Conservation (phyloP, 148 eudicot species). For the Rhododendron williamsianum region DNA sequence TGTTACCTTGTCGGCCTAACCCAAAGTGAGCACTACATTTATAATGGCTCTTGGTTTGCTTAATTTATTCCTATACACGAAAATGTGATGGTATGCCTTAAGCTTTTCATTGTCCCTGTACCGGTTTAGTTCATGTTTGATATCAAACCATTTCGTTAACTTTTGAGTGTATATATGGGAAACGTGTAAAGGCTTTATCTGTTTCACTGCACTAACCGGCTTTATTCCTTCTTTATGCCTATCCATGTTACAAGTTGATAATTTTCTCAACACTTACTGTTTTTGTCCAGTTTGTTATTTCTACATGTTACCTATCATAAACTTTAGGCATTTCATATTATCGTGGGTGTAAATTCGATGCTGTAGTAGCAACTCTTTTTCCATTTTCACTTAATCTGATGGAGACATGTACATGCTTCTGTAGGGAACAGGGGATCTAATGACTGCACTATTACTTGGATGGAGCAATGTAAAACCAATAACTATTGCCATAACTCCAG, state of each 20-base stretch:
- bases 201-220: too few relatives aligned
- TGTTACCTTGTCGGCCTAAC: not conserved
- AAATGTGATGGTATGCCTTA: not conserved
- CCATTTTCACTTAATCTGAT: not conserved
- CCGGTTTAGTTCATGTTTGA: too few relatives aligned
- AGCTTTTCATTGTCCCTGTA: not conserved
- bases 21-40: not conserved
- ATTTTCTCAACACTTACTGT: not conserved
- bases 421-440: slow-evolving; percentile 96
- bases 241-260: not conserved
- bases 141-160: too few relatives aligned
- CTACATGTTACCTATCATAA: not conserved
- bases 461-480: slow-evolving; percentile 84
- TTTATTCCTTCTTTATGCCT: not conserved
- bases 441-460: slow-evolving; percentile 84
- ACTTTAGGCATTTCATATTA: not conserved
- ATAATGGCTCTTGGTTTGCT: not conserved
- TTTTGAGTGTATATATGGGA: too few relatives aligned
- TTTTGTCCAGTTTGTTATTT: not conserved
- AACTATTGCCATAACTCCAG: slow-evolving; percentile 1
- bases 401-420: slow-evolving; percentile 8
- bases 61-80: not conserved
- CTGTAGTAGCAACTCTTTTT: not conserved
- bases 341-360: not conserved
- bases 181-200: too few relatives aligned